Evolutionary conservation across 257 asterid genomes (phyloP).

Genomic region (Gentiana straminea): DNA sequence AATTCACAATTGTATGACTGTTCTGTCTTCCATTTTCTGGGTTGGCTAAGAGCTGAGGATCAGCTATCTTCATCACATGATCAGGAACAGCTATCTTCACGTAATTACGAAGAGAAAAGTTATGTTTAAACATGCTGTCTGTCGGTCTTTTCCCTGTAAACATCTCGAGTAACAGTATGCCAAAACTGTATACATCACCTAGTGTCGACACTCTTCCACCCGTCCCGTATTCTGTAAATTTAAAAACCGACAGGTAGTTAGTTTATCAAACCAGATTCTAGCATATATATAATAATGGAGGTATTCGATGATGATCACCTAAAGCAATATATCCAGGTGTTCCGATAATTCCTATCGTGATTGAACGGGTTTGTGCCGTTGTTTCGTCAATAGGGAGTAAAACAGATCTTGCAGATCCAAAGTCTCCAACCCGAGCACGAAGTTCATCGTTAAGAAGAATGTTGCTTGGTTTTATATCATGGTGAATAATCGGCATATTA

Average conservation of each 20-base stretch:
- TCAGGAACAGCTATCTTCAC: slow-evolving; percentile 12
- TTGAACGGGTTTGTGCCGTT: not conserved
- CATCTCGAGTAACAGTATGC: slow-evolving; percentile 4
- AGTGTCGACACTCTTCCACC: slow-evolving; percentile 7
- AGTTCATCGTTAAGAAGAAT: slow-evolving; percentile 20
- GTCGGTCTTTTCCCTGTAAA: slow-evolving; percentile 9
- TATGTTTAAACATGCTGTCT: slow-evolving; percentile 2
- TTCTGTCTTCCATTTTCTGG: not conserved
- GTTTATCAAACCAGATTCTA: no score
- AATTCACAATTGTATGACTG: slow-evolving; percentile 1
- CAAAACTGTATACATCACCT: slow-evolving; percentile 8
- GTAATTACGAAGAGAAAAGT: slow-evolving; percentile 11
- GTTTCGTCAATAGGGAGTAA: slow-evolving; percentile 1
- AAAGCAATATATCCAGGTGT: slow-evolving; percentile 12
- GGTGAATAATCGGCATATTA: slow-evolving; percentile 16
- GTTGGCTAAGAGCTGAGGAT: slow-evolving; percentile 7
- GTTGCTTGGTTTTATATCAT: slow-evolving; percentile 25
- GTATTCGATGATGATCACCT: not conserved
- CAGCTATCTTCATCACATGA: slow-evolving; percentile 9
- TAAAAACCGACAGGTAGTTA: not conserved
- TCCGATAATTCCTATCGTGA: slow-evolving; percentile 8
- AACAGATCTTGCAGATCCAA: slow-evolving; percentile 25
- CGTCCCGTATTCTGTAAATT: slow-evolving; percentile 2
- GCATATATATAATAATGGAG: no score
- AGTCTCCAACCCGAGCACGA: slow-evolving; percentile 23